Evolutionary conservation across 2,329 filamentous ascomycete species (phyloP).

Genomic region (Talaromyces verruculosus): DNA sequence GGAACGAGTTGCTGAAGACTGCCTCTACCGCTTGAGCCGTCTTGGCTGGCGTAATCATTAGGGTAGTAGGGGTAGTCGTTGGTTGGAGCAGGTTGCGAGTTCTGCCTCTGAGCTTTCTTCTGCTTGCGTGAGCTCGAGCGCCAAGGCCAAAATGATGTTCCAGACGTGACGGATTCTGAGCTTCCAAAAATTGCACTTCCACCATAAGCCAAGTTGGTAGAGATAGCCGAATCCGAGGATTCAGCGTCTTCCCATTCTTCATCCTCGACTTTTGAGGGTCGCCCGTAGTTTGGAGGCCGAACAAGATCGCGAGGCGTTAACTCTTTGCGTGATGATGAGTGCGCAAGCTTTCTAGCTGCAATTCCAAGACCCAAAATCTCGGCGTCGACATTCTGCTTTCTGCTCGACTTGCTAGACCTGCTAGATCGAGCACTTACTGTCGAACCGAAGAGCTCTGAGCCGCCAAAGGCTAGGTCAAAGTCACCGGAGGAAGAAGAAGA

Average conservation of each 20-base stretch:
- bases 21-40: slow-evolving; percentile 43
- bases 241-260: slow-evolving; percentile 61
- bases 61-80: slow-evolving; percentile 10
- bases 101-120: slow-evolving; percentile 39
- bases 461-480: slow-evolving; percentile 68
- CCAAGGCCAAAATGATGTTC: slow-evolving; percentile 60
- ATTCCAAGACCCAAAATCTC: slow-evolving; percentile 51
- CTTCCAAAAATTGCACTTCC: slow-evolving; percentile 48
- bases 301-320: slow-evolving; percentile 33
- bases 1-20: slow-evolving; percentile 63
- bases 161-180: slow-evolving; percentile 54
- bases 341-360: slow-evolving; percentile 46
- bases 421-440: slow-evolving; percentile 20
- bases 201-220: slow-evolving; percentile 57
- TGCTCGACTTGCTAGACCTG: slow-evolving; percentile 37
- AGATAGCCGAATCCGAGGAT: slow-evolving; percentile 47
- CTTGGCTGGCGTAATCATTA: slow-evolving; percentile 13
- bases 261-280: slow-evolving; percentile 42
- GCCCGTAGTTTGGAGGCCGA: slow-evolving; percentile 19
- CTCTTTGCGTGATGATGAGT: slow-evolving; percentile 31
- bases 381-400: slow-evolving; percentile 43
- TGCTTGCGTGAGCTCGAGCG: slow-evolving; percentile 59
- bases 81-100: neutral
- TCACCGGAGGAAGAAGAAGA: slow-evolving; percentile 68
- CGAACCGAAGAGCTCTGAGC: slow-evolving; percentile 51